Percentiles rank a stretch among this genome's conserved stretches.
Evolutionary conservation across 129 eudicot genomes (phyloP).

Genomic region (Ambrosia trifida): DNA sequence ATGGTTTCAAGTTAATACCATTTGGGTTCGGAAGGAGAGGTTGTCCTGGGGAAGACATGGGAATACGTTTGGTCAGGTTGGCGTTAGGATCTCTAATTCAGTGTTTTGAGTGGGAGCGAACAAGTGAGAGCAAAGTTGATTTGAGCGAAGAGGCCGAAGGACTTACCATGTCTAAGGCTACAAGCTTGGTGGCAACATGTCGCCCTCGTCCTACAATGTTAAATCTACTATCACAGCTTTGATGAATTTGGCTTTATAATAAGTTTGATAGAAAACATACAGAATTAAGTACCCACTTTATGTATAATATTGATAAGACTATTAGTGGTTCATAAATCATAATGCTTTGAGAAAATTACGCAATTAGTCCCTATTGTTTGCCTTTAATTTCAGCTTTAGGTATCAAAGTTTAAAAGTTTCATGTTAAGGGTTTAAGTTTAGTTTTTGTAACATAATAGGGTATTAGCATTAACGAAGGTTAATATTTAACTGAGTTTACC

Average conservation of each 20-base stretch:
- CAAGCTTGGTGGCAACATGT: slow-evolving; percentile 21
- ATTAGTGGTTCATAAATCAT: too few species aligned
- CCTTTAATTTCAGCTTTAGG: too few species aligned
- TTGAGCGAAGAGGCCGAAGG: slow-evolving; percentile 21
- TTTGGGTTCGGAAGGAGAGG: slow-evolving; percentile 44
- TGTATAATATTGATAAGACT: too few species aligned
- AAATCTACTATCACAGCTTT: background rate
- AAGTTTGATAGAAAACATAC: too few species aligned
- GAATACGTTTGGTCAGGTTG: slow-evolving; percentile 25
- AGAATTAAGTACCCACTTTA: too few species aligned
- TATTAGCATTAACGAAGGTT: too few species aligned
- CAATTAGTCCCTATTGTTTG: too few species aligned
- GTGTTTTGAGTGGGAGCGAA: slow-evolving; percentile 36
- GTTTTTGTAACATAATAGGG: too few species aligned
- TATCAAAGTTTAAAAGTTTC: too few species aligned
- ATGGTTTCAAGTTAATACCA: slow-evolving; percentile 28
- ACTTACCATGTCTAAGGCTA: slow-evolving; percentile 21
- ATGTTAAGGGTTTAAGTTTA: too few species aligned
- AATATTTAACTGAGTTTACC: too few species aligned
- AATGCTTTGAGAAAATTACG: too few species aligned
- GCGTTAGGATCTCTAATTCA: slow-evolving; percentile 34
- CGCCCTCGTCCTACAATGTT: background rate
- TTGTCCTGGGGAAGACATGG: slow-evolving; percentile 38
- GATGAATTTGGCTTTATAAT: background rate
- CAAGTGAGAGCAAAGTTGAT: slow-evolving; percentile 7